These are phyloP conservation scores for Colletotrichum sublineola DNA, from an alignment of 2,329 filamentous ascomycete species.

Conservation along the genomic window DNA sequence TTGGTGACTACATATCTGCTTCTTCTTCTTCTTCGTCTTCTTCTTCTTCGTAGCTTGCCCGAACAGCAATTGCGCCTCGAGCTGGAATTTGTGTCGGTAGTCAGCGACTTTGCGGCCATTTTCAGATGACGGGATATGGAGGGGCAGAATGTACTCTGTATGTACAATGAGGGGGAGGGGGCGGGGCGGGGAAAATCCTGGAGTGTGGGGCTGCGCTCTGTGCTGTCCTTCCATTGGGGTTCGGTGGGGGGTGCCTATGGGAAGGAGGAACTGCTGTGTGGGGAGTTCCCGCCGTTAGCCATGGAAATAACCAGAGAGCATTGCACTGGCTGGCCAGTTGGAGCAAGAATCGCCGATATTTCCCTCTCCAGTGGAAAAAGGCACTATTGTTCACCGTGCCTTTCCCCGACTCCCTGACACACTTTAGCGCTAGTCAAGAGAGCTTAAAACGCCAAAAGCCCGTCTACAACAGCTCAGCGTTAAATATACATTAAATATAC, in stretches of 20 bases:
- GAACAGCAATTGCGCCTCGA: not conserved
- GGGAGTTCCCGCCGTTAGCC: conserved; percentile 3
- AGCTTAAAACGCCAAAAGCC: not conserved
- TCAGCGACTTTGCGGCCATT: not conserved
- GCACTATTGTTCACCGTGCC: not conserved
- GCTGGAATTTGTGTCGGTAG: not conserved
- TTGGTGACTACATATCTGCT: not conserved
- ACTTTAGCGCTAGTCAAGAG: not conserved
- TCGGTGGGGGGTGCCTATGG: not conserved
- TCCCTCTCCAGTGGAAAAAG: conserved; percentile 2
- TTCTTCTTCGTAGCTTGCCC: not conserved
- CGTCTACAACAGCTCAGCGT: not conserved
- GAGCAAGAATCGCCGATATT: conserved; percentile 35
- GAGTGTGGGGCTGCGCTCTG: conserved; percentile 18
- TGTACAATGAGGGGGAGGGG: conserved; percentile 29
- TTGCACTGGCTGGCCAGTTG: conserved; percentile 1
- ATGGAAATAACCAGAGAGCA: conserved; percentile 32
- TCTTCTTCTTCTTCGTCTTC: not conserved
- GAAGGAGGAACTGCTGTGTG: not conserved
- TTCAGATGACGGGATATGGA: conserved; percentile 17
- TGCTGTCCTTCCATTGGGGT: conserved; percentile 12
- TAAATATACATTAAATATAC: not conserved
- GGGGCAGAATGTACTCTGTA: conserved; percentile 21
- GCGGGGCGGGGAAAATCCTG: conserved; percentile 17
- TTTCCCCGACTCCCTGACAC: not conserved